Base-by-base conservation (phyloP, 2,329 filamentous ascomycete species). In the Sporothrix mexicana region DNA sequence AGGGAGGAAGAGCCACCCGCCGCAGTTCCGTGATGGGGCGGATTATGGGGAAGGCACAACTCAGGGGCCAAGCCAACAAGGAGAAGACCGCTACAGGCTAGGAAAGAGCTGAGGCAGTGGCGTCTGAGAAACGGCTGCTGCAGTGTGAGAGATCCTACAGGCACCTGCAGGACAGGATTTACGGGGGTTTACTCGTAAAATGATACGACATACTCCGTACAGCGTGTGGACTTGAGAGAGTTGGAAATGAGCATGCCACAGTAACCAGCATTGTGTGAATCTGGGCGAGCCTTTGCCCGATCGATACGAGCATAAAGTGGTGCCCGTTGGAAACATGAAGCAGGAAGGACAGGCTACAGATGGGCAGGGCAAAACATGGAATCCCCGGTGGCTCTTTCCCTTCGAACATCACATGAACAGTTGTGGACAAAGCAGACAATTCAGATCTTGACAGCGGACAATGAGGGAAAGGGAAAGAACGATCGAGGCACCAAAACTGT, bases 1-100 rank as follows among this genome's bases (percentile, higher is more conserved):
- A 70, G 49, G 61, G 41, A 72, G 67, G 62, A 57, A 45, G 47
- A 71, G 51, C 23, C 55, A 47, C 17, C 47, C 15, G 55, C 30
- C 51, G 53, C 43, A 68, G 25, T 23, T 68, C 55, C 64, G 23
- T 25, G 51, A 61, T 51, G 70, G 49, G 61, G 41, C 43, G 43
- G 70, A 61, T 67, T 49, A 73, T 64, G 72, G 59, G 47, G 72
- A 68, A 73, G 61, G 72, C 51, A 71, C 72, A 25, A 62, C 71
- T 69, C 71, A 72, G 71, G 71, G 71, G 71, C 69, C 23, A 20
- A 36, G 69, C 57, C 69, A 53, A 45, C n/a, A 36, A 23, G 10
- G 20, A 57, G n/a, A 20, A 55, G 10, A 47, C 10, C 45, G 51
- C 59, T 49, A 57, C 20, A 1, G 25, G 47, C 25, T 53, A 51